Conservation (phyloP, 176 grass and related monocot species). For the Musa beccarii region DNA sequence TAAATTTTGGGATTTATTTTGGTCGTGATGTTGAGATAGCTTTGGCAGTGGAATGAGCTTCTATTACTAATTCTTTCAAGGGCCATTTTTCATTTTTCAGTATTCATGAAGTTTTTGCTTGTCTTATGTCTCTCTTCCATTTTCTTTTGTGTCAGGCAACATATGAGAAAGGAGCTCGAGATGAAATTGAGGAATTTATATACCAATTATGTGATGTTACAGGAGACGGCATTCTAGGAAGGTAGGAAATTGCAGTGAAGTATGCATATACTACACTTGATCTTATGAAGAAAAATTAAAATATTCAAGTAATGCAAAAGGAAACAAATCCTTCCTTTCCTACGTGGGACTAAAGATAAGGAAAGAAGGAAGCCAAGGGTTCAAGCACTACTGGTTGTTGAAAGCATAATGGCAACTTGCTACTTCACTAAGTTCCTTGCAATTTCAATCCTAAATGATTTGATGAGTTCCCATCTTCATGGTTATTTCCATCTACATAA, state of each 20-base stretch:
- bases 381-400: too few relatives aligned
- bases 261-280: too few relatives aligned
- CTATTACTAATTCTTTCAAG: too few relatives aligned
- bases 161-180: conserved; percentile 72
- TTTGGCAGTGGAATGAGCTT: not conserved
- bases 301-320: too few relatives aligned
- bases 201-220: conserved; percentile 66
- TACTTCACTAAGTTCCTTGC: not conserved
- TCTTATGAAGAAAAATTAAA: too few relatives aligned
- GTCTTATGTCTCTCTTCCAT: conserved; percentile 10
- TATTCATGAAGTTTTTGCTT: not conserved
- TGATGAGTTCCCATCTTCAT: not conserved
- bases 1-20: not conserved
- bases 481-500: not conserved
- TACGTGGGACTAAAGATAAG: too few relatives aligned
- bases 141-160: conserved; percentile 30
- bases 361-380: too few relatives aligned
- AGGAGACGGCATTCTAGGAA: conserved; percentile 48
- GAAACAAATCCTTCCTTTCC: too few relatives aligned
- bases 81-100: not conserved
- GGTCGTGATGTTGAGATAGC: not conserved
- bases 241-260: conserved; percentile 29
- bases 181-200: conserved; percentile 79
- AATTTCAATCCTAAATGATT: not conserved
- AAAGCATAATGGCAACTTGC: not conserved